Conservation (phyloP, 345 rosid genomes). For the Arabidopsis thaliana region DNA sequence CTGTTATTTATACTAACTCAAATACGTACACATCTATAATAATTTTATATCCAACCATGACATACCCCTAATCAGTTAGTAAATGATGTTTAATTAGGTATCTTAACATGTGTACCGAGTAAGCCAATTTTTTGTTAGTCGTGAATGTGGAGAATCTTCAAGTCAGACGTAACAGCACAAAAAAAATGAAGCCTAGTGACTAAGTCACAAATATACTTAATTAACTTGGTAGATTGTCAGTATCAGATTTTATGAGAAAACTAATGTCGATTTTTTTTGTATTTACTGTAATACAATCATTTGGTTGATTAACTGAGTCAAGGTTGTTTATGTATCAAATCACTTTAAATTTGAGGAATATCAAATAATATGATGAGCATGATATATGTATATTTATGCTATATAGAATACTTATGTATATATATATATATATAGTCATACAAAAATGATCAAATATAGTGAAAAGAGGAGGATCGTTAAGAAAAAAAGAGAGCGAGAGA, state of each 20-base stretch:
- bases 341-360: background rate
- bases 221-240: slow-evolving; percentile 12
- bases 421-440: background rate
- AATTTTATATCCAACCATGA: slow-evolving; percentile 12
- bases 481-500: background rate
- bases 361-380: slow-evolving; percentile 2
- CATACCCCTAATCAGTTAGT: slow-evolving; percentile 4
- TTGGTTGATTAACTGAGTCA: background rate
- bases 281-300: background rate
- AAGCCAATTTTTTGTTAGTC: slow-evolving; percentile 1
- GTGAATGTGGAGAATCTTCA: slow-evolving; percentile 12
- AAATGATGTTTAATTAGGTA: slow-evolving; percentile 15
- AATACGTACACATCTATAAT: background rate
- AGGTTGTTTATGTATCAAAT: background rate
- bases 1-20: slow-evolving; percentile 20
- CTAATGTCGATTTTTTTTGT: background rate
- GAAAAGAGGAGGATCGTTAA: slow-evolving; percentile 24
- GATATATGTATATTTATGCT: background rate
- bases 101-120: slow-evolving; percentile 15
- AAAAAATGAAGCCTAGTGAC: slow-evolving; percentile 11
- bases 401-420: slow-evolving; percentile 6
- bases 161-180: slow-evolving; percentile 16
- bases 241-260: background rate
- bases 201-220: slow-evolving; percentile 18
- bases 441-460: background rate